Evolutionary conservation across 2,329 filamentous ascomycete genomes (phyloP).

Genomic region (Bipolaris zeicola): DNA sequence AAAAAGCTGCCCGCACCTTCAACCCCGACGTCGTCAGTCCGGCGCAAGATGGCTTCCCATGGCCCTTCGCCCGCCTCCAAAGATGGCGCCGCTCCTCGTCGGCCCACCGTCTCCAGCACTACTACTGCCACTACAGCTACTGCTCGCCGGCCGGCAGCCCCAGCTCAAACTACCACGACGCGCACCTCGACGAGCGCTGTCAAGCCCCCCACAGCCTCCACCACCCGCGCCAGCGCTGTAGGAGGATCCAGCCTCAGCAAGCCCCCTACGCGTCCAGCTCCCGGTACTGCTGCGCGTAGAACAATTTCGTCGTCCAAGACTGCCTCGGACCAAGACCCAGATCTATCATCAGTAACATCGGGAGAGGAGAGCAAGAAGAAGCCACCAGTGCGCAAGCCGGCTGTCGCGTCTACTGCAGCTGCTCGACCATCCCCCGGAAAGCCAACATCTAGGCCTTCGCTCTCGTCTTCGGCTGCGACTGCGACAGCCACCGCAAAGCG

Average conservation of each 20-base stretch:
- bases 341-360: slow-evolving; percentile 42
- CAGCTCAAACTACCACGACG: slow-evolving; percentile 23
- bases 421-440: slow-evolving; percentile 35
- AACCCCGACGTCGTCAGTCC: slow-evolving; percentile 36
- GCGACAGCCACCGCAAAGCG: slow-evolving; percentile 34
- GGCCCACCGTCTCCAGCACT: slow-evolving; percentile 26
- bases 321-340: slow-evolving; percentile 40
- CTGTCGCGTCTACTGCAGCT: slow-evolving; percentile 24
- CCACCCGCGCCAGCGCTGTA: slow-evolving; percentile 31
- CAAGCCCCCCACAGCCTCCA: slow-evolving; percentile 29
- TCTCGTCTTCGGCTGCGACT: slow-evolving; percentile 18
- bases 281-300: slow-evolving; percentile 32
- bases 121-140: slow-evolving; percentile 20
- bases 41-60: slow-evolving; percentile 44
- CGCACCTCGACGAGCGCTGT: slow-evolving; percentile 35
- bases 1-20: slow-evolving; percentile 31
- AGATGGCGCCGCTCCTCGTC: slow-evolving; percentile 37
- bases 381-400: slow-evolving; percentile 34
- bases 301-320: slow-evolving; percentile 29
- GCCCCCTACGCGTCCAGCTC: slow-evolving; percentile 43
- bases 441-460: slow-evolving; percentile 15
- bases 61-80: slow-evolving; percentile 34
- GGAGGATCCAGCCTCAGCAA: slow-evolving; percentile 45
- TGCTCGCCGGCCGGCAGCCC: slow-evolving; percentile 33
- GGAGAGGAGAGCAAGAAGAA: slow-evolving; percentile 45